These are phyloP conservation scores for Tephrocybe rancida DNA, from an alignment of 768 basidiomycete genomes.

Conservation along the genomic window DNA sequence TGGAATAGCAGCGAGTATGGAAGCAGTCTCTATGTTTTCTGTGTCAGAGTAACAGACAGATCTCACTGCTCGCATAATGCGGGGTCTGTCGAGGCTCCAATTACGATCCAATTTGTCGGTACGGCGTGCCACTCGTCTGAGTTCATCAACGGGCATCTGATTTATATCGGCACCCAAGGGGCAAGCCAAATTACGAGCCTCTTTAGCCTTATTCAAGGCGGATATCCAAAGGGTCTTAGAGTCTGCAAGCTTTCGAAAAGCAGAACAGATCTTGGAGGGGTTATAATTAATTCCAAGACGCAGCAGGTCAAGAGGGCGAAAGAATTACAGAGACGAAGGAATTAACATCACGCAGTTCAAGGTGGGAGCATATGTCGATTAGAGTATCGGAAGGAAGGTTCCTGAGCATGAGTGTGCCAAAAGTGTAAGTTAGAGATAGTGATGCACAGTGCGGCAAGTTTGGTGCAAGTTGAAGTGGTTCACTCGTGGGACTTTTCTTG, in stretches of 20 bases:
- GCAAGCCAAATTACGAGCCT: conserved; percentile 9
- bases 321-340: conserved; percentile 11
- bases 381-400: conserved; percentile 11
- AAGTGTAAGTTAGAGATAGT: background rate
- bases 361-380: conserved; percentile 4
- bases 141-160: conserved; percentile 5
- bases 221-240: conserved; percentile 16
- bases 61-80: conserved; percentile 10
- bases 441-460: background rate
- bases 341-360: conserved; percentile 13
- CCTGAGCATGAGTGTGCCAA: too few species aligned
- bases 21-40: background rate
- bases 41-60: background rate
- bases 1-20: conserved; percentile 15
- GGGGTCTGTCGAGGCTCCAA: conserved; percentile 10
- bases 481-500: too few species aligned
- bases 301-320: background rate
- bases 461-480: background rate
- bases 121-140: conserved; percentile 10
- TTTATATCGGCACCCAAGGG: conserved; percentile 9
- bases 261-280: conserved; percentile 12
- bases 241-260: conserved; percentile 8
- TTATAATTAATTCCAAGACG: background rate
- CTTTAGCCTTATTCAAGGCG: conserved; percentile 7
- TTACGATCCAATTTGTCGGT: conserved; percentile 10